Evolutionary conservation across 805 yeast species (phyloP).

Genomic region (Sungouiozyma ichnusensis): DNA sequence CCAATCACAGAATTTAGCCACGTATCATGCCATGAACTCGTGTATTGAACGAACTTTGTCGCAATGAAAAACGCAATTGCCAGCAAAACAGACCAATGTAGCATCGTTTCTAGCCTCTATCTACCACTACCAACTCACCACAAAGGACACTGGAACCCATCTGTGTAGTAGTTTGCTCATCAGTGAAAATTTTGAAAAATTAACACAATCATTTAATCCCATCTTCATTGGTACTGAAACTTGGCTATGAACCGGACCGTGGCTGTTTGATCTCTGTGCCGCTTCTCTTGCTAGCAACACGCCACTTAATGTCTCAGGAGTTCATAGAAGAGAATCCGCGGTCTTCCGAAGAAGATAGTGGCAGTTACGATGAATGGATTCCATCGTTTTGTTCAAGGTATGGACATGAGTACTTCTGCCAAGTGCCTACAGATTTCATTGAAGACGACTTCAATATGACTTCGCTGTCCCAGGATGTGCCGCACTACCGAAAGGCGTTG

Average conservation of each 20-base stretch:
- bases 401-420: constrained; percentile 86
- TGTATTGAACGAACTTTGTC: constrained; percentile 17
- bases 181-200: not conserved
- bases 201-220: not conserved
- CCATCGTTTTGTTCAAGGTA: constrained; percentile 65
- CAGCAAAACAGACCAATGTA: constrained; percentile 11
- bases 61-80: constrained; percentile 14
- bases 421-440: constrained; percentile 83
- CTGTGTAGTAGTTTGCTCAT: not conserved
- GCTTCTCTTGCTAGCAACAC: no score
- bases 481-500: constrained; percentile 83
- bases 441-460: constrained; percentile 96
- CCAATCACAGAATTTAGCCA: constrained; percentile 10
- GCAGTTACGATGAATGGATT: constrained; percentile 59
- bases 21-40: constrained; percentile 13
- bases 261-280: no score
- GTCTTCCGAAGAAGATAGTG: constrained; percentile 24
- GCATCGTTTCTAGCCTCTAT: no score
- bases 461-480: constrained; percentile 75
- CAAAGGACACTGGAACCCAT: no score
- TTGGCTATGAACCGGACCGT: no score
- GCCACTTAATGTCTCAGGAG: constrained; percentile 13
- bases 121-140: no score
- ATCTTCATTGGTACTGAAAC: no score
- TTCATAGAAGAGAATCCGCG: constrained; percentile 17